Base-by-base conservation (phyloP, 1,284 basidiomycete species). In the Boletellus deceptivus region DNA sequence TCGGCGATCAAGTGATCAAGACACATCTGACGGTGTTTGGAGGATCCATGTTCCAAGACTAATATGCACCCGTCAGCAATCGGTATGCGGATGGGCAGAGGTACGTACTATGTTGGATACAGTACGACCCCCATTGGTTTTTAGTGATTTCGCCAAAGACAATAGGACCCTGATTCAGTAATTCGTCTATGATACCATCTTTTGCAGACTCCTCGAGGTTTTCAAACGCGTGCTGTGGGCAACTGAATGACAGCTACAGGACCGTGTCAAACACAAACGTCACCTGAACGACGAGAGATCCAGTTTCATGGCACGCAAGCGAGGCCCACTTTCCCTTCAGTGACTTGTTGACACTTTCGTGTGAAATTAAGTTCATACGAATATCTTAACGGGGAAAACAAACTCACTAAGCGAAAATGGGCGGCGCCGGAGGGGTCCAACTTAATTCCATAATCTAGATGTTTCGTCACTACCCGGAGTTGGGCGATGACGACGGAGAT, bases 101-200 rank as follows among this genome's bases (percentile, higher is more conserved):
- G 35, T 5, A 70, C 84, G 52, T 57, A 91, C 89, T 88, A 55
- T 91, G 89, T 59, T 91, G 87, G 29, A 91, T 75, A 64, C 87
- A 90, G 59, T 90, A 91, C 1, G 86, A 84, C 11, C 89, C 89
- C 89, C 89, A 91, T 63, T 91, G 89, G 58, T 82, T 91, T 71
- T 88, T 89, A 16, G 83, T 75, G n/a, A 91, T 86, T 56, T 89
- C 85, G 16, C 77, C 75, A 56, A 91, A 90, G 22, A 86, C 74
- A 0, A 64, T 65, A 2, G 79, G 65, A 6, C 88, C 87, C 53
- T 89, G 82, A 53, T 86, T 84, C 48, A 91, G 76, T 18, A 91
- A 67, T 58, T 91, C 89, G 49, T 89, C 82, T 9, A 90, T 82
- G 53, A 90, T 90, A 0, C 84, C 87, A 55, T 89, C 86, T 64